A percentile compares a stretch with the other conserved stretches of the same genome.
Conservation (phyloP, 192 early-diverging fungal species). For the Backusella macrospora region DNA sequence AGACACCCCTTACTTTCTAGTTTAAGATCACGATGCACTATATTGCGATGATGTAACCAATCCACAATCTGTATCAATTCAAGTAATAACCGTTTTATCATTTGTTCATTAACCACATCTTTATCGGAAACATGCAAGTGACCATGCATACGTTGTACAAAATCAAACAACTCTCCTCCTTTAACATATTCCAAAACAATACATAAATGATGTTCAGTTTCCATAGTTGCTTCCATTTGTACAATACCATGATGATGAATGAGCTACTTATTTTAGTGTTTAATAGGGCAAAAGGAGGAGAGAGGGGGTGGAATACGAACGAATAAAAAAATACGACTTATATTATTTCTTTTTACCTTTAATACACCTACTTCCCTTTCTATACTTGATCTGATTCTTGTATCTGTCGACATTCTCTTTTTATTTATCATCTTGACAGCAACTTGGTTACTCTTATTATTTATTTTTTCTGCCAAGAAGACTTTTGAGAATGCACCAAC, state of each 20-base stretch:
- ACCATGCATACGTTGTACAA: slow-evolving; percentile 44
- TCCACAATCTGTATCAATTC: slow-evolving; percentile 58
- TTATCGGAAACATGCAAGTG: slow-evolving; percentile 30
- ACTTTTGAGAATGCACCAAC: slow-evolving; percentile 44
- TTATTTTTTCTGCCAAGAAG: slow-evolving; percentile 31
- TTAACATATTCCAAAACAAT: slow-evolving; percentile 70
- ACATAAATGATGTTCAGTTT: slow-evolving; percentile 62
- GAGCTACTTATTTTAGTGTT: slow-evolving; percentile 26
- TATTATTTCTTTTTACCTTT: slow-evolving; percentile 20
- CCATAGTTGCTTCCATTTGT: slow-evolving; percentile 59
- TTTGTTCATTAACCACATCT: slow-evolving; percentile 45
- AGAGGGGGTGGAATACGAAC: background rate
- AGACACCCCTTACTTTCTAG: slow-evolving; percentile 57
- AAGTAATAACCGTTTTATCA: slow-evolving; percentile 50
- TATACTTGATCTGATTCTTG: slow-evolving; percentile 34
- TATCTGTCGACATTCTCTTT: slow-evolving; percentile 19
- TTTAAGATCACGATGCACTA: slow-evolving; percentile 67
- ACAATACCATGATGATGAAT: slow-evolving; percentile 70
- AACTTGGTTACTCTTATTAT: slow-evolving; percentile 14
- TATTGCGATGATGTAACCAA: slow-evolving; percentile 65
- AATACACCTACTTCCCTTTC: slow-evolving; percentile 40
- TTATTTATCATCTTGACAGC: slow-evolving; percentile 40
- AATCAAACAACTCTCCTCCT: slow-evolving; percentile 79
- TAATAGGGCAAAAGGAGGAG: background rate
- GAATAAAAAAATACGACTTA: background rate